Base-by-base conservation (phyloP, 768 basidiomycete species). In the Pleurotus salmoneostramineus region DNA sequence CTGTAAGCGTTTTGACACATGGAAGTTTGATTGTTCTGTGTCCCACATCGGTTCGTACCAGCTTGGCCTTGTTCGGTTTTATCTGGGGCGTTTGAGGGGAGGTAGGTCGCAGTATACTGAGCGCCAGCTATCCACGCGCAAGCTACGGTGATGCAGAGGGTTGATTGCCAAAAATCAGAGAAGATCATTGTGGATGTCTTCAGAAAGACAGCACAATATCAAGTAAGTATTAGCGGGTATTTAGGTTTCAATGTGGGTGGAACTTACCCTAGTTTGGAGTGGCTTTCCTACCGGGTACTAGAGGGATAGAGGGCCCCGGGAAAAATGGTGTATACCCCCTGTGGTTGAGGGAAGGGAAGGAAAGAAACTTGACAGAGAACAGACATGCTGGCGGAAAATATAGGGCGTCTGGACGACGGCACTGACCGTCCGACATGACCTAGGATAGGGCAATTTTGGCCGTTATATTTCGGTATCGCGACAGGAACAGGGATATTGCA, bases 1-100 rank as follows among this genome's bases (percentile, higher is more conserved):
- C 86, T 60, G 65, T 80, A 85, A 7, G 78, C 81, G 61, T 84
- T 84, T 65, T 91, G 91, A 70, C 90, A 93, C 57, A 70, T 69
- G 3, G 85, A 86, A 3, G 71, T 75, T 68, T 84, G 85, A 66
- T 75, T 81, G 50, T 74, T 68, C 14, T 68, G 72, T 3, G 79
- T 77, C 6, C 85, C 85, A 68, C 91, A 93, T 57, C 78, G 71
- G 68, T 89, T 87, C 11, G 84, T 84, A 12, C 84, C 86, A 6
- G 76, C 58, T 68, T 88, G 88, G 31, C 85, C 88, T 44, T 77
- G 64, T 65, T 89, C 80, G 11, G 79, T 74, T 12, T 76, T 71
- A 45, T 72, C 65, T 10, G 83, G 79, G 3, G 73, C 71, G 58
- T 78, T 79, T 12, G 75, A 75, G 48, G 79, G 83, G 34, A 80